Conservation (phyloP, 306 rosid species). For the Leucaena leucocephala region DNA sequence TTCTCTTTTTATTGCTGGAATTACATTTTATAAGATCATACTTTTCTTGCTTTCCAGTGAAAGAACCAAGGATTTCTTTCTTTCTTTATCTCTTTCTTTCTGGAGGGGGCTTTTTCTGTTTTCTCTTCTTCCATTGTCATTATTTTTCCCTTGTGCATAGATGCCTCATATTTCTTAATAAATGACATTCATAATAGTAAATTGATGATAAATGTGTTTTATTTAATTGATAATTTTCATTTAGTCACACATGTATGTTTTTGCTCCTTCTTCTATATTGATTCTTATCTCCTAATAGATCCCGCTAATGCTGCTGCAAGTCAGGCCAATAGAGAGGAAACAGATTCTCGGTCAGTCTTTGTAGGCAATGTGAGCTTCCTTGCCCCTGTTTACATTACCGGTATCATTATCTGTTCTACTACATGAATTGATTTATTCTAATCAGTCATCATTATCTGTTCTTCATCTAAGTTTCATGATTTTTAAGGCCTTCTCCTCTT, state of each 20-base stretch:
- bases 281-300: conserved; percentile 49
- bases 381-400: conserved; percentile 31
- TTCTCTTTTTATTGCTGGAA: background rate
- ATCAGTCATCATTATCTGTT: conserved; percentile 10
- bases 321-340: conserved; percentile 76
- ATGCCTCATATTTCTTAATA: background rate
- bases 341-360: conserved; percentile 79
- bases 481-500: background rate
- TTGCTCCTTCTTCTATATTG: conserved; percentile 27
- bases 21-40: background rate
- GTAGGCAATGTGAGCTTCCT: conserved; percentile 83
- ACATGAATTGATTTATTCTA: conserved; percentile 6
- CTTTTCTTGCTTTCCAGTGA: background rate
- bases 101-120: background rate
- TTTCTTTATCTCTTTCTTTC: background rate
- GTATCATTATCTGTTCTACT: conserved; percentile 23
- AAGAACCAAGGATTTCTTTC: background rate
- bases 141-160: background rate
- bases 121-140: background rate
- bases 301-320: conserved; percentile 62
- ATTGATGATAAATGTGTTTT: background rate
- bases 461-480: conserved; percentile 7
- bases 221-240: background rate
- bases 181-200: background rate
- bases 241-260: background rate